Evolutionary conservation across 257 asterid genomes (phyloP).

Genomic region (Solanum peruvianum): DNA sequence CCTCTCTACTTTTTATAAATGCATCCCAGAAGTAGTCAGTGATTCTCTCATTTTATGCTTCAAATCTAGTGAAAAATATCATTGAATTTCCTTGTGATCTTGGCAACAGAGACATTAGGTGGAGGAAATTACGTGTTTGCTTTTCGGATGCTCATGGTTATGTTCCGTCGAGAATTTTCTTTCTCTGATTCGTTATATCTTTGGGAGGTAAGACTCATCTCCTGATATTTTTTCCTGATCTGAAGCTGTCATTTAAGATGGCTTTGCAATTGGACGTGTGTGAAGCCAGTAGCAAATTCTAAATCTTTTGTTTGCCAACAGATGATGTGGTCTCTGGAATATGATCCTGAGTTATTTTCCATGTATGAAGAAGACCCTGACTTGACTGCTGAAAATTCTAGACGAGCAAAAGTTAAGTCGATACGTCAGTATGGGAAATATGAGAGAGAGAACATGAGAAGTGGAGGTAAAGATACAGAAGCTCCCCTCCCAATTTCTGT

Average conservation of each 20-base stretch:
- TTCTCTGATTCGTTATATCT: conserved; percentile 78
- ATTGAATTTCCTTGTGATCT: conserved; percentile 5
- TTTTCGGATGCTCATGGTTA: conserved; percentile 90
- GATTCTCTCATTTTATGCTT: background rate
- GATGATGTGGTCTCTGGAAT: conserved; percentile 99
- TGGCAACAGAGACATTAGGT: conserved; percentile 55
- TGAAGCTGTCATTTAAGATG: background rate
- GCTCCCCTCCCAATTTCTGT: conserved; percentile 76
- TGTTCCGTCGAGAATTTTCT: conserved; percentile 89
- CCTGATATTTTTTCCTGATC: background rate
- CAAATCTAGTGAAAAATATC: background rate
- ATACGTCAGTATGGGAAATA: conserved; percentile 56
- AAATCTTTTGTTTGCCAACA: conserved; percentile 20
- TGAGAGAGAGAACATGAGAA: conserved; percentile 61
- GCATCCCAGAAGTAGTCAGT: background rate
- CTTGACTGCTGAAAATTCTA: conserved; percentile 24
- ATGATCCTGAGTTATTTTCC: conserved; percentile 49
- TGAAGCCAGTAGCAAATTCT: background rate
- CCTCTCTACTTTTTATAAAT: background rate
- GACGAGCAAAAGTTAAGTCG: conserved; percentile 45
- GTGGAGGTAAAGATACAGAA: conserved; percentile 21
- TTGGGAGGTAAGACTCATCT: conserved; percentile 63
- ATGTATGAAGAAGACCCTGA: conserved; percentile 58
- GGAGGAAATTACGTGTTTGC: conserved; percentile 93
- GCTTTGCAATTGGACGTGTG: background rate